Base-by-base conservation (phyloP, 331 rosid species). In the Arachis monticola region DNA sequence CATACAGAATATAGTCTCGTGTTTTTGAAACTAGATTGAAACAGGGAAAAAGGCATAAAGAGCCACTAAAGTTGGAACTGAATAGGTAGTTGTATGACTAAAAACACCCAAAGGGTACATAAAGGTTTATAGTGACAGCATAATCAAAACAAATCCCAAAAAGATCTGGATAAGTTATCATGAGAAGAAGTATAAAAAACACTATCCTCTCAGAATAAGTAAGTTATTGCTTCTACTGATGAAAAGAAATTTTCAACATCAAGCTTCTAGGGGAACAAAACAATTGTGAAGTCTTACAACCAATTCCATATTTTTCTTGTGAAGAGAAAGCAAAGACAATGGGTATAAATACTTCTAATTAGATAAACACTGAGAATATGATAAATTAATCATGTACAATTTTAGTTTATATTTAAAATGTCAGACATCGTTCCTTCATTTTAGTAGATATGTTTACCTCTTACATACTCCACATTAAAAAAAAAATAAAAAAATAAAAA, bases 41-140 rank as follows among this genome's bases (percentile, higher is more conserved):
- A 14, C 11, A 11, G 40, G 22, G 1, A 31, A 31, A 31, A n/a
- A 53, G 27, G 59, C 27, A 53, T 8, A 5, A 11, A 27, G 2
- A 2, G 6, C 0, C 4, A 40, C 3, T 10, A 45, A 47, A 61
- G 14, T 14, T 53, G 53, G 13, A 10, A 58, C 46, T n/a, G 6
- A 12, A n/a, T 1, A 45, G 14, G 30, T 63, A 63, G 32, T 41
- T 7, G 12, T 55, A 53, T 14, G 6, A 51, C 30, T 31, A n/a
- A 51, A 50, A 40, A 45, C 17, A 7, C 4, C n/a, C 12, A 2
- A 17, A 44, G 41, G 40, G 53, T 12, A 31, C 31, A 40, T 31
- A 46, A 60, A 30, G 30, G 50, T 59, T 60, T 72, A 35, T 31
- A 38, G 10, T 60, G 50, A 60, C 50, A 46, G 38, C 68, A 46